These are phyloP conservation scores for Priceomyces melissophilus DNA, from an alignment of 805 yeast species.

Conservation along the genomic window DNA sequence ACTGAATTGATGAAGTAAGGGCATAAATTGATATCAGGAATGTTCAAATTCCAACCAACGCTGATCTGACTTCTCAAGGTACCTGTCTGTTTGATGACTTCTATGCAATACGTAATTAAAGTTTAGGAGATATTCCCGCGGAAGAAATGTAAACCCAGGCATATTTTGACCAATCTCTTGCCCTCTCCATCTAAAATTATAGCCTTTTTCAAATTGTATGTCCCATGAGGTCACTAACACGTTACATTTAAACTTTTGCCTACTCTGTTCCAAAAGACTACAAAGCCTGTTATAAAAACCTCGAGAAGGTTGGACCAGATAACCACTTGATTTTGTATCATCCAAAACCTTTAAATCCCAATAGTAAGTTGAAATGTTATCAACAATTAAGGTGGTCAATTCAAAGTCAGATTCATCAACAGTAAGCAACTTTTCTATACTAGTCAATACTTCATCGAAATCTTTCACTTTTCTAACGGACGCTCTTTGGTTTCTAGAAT, in stretches of 20 bases:
- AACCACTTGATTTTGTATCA: constrained; percentile 4
- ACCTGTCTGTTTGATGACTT: constrained; percentile 2
- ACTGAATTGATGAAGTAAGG: neutral
- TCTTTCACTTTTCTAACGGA: neutral
- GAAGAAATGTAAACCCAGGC: constrained; percentile 6
- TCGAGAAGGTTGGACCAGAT: neutral
- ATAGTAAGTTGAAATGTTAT: constrained; percentile 32
- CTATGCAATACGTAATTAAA: constrained; percentile 12
- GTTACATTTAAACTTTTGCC: constrained; percentile 21
- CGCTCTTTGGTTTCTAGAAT: neutral
- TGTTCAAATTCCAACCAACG: constrained; percentile 5
- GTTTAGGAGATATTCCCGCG: constrained; percentile 7
- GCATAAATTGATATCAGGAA: too few relatives aligned
- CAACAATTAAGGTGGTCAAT: constrained; percentile 22
- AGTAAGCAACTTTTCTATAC: constrained; percentile 1
- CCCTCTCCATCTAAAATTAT: constrained; percentile 9
- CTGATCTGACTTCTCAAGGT: constrained; percentile 4
- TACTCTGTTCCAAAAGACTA: constrained; percentile 9
- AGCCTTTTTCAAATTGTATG: constrained; percentile 28
- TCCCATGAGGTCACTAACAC: constrained; percentile 27
- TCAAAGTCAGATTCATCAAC: neutral
- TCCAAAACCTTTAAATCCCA: constrained; percentile 24
- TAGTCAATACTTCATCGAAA: constrained; percentile 1
- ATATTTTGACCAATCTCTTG: neutral
- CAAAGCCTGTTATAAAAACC: constrained; percentile 14